Conservation (phyloP, 106 monocot genomes). For the Phalaenopsis equestris region DNA sequence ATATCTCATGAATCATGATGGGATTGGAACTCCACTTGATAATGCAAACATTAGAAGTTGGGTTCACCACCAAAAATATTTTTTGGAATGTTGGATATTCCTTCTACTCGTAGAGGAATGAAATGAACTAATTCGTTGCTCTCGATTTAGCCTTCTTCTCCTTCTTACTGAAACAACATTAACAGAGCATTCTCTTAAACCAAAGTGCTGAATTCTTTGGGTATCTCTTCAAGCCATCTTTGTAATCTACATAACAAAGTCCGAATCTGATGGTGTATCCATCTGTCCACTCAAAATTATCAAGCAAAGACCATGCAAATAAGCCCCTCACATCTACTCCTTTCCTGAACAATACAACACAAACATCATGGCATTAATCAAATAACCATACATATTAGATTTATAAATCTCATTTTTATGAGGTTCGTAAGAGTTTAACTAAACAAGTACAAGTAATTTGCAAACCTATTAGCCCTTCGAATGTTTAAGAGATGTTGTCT, state of each 20-base stretch:
- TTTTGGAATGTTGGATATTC: no score
- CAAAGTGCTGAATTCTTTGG: slow-evolving; percentile 34
- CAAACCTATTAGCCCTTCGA: slow-evolving; percentile 40
- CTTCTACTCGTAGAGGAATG: no score
- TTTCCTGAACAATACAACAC: slow-evolving; percentile 7
- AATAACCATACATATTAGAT: not conserved
- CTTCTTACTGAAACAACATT: no score
- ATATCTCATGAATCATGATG: no score
- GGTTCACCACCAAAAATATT: no score
- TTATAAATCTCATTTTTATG: not conserved
- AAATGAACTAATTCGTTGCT: not conserved
- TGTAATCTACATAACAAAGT: slow-evolving; percentile 29
- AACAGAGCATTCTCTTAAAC: slow-evolving; percentile 23
- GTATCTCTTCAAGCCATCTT: slow-evolving; percentile 19
- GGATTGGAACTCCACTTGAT: no score
- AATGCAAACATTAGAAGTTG: no score
- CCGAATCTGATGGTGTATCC: slow-evolving; percentile 36
- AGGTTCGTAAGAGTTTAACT: not conserved
- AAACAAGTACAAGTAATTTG: not conserved
- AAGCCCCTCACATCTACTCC: slow-evolving; percentile 31
- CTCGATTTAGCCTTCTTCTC: not conserved
- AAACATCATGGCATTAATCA: not conserved
- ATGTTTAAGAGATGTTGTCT: not conserved
- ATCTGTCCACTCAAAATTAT: slow-evolving; percentile 39
- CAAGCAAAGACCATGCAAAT: slow-evolving; percentile 41